Evolutionary conservation across 2,329 filamentous ascomycete species (phyloP), one percentile per base, ranked within the genome.

Genomic region (Fusarium kyushuense): DNA sequence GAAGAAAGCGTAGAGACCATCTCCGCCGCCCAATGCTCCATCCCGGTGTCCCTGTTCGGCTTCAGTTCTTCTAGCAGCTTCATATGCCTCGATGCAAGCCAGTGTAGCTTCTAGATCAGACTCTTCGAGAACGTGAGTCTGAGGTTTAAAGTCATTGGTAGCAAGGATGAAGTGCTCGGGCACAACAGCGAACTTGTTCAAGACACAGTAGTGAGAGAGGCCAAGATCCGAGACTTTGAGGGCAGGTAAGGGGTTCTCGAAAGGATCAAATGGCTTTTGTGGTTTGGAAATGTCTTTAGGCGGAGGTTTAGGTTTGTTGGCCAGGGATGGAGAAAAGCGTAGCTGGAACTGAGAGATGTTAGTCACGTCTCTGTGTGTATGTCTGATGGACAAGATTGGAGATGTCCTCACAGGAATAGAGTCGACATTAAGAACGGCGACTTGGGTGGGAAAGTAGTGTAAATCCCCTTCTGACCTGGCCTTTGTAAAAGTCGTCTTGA

Each of bases 161-260:
- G 88, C 86, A 47, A 93, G 83, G 69, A 93, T 92, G 75, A 91
- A 92, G 78, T 93, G 91, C 71, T 89, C 84, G 0, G 86, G 84
- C 33, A 92, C 89, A 48, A 93, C 79, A 48, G 91, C 90, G 71
- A 91, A 93, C 77, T 93, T 93, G 82, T 93, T 93, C 40, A 93
- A 81, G 2, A 93, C 87, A 41, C 93, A 82, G 60, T 84, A 83
- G 76, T 93, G 90, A 11, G 80, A 76, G 1, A 86, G 80, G 2
- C 80, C 81, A 10, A 91, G 73, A 27, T 77, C 76, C 17, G 84
- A 76, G 42, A 89, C 77, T 36, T 90, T 80, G 57, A 90, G 84
- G 7, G 83, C 80, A 4, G 80, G 72, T 0, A 84, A 77, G 0
- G 90, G 90, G 61, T 87, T 82, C 33, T 86, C 87, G 76, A 93